Evolutionary conservation across 2,329 filamentous ascomycete species (phyloP).

Genomic region (Coniosporium tulheliwenetii): DNA sequence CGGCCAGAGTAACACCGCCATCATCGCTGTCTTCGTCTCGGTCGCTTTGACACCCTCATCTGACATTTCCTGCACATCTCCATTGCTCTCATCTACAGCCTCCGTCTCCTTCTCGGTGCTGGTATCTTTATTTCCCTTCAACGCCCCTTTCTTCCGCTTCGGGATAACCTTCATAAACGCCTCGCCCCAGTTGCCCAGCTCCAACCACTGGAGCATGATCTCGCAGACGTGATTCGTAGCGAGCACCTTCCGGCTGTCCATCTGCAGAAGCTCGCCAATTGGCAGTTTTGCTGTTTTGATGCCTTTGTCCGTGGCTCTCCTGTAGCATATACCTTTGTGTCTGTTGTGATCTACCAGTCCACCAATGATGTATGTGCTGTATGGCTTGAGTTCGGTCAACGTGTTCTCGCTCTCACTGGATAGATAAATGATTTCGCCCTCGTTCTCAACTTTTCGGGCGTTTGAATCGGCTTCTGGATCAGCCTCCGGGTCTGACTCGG

Average conservation of each 20-base stretch:
- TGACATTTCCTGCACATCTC: too few relatives aligned
- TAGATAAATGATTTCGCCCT: slow-evolving; percentile 64
- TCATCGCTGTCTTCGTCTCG: too few relatives aligned
- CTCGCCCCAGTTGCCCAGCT: slow-evolving; percentile 77
- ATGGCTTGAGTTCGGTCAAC: slow-evolving; percentile 66
- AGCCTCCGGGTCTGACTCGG: slow-evolving; percentile 1
- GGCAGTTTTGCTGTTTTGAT: slow-evolving; percentile 83
- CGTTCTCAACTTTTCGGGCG: slow-evolving; percentile 11
- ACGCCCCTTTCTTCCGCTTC: slow-evolving; percentile 66
- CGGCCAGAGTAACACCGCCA: too few relatives aligned
- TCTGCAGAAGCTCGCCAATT: slow-evolving; percentile 88
- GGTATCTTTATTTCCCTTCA: slow-evolving; percentile 28
- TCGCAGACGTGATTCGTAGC: slow-evolving; percentile 94
- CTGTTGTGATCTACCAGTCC: slow-evolving; percentile 93
- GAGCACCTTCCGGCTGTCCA: slow-evolving; percentile 73
- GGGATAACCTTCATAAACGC: slow-evolving; percentile 84
- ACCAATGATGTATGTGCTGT: slow-evolving; percentile 84
- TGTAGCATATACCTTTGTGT: slow-evolving; percentile 88
- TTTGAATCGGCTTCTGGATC: not conserved
- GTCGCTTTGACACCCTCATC: too few relatives aligned
- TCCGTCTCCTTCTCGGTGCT: too few relatives aligned
- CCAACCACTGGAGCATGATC: slow-evolving; percentile 90
- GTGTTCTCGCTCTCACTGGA: slow-evolving; percentile 83
- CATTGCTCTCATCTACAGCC: too few relatives aligned
- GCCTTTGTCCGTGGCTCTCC: slow-evolving; percentile 55